These are phyloP conservation scores for Lachancea quebecensis DNA, from an alignment of 805 yeast genomes.

Conservation along the genomic window DNA sequence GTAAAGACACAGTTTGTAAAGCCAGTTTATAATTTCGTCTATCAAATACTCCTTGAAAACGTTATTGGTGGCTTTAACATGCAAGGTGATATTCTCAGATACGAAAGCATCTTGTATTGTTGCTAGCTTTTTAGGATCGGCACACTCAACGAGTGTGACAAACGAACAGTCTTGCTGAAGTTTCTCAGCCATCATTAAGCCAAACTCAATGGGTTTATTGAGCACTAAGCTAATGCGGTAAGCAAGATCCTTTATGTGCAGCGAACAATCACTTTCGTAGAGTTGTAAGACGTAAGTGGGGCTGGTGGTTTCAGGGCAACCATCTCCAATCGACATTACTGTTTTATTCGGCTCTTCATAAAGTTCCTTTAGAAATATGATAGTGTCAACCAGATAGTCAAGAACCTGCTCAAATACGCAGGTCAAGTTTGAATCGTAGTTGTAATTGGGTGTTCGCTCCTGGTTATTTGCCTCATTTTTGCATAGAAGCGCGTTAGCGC, in stretches of 20 bases:
- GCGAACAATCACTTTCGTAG: slow-evolving; percentile 21
- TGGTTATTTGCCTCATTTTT: slow-evolving; percentile 1
- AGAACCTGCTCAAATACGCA: slow-evolving; percentile 16
- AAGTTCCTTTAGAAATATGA: slow-evolving; percentile 10
- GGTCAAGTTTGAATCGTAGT: slow-evolving; percentile 9
- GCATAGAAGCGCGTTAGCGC: neutral
- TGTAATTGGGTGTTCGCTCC: neutral
- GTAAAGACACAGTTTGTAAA: slow-evolving; percentile 13
- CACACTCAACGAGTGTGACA: slow-evolving; percentile 19
- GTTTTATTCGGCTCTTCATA: slow-evolving; percentile 5
- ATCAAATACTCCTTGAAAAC: slow-evolving; percentile 20
- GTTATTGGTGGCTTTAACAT: slow-evolving; percentile 19
- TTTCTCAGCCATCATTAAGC: slow-evolving; percentile 15
- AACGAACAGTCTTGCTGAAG: slow-evolving; percentile 16
- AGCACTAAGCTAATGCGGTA: slow-evolving; percentile 18
- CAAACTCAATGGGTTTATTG: slow-evolving; percentile 24
- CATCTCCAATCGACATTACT: slow-evolving; percentile 2
- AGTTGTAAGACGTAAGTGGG: slow-evolving; percentile 24
- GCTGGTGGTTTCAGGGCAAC: slow-evolving; percentile 1
- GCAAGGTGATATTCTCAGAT: slow-evolving; percentile 17
- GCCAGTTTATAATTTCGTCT: slow-evolving; percentile 23
- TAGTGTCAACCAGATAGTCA: slow-evolving; percentile 24
- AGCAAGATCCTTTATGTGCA: slow-evolving; percentile 23
- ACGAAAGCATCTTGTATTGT: slow-evolving; percentile 14
- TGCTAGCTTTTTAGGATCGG: slow-evolving; percentile 15